Evolutionary conservation across 441 rosid genomes (phyloP), one percentile per base, ranked within the genome.

Genomic region (Gossypium laxum): DNA sequence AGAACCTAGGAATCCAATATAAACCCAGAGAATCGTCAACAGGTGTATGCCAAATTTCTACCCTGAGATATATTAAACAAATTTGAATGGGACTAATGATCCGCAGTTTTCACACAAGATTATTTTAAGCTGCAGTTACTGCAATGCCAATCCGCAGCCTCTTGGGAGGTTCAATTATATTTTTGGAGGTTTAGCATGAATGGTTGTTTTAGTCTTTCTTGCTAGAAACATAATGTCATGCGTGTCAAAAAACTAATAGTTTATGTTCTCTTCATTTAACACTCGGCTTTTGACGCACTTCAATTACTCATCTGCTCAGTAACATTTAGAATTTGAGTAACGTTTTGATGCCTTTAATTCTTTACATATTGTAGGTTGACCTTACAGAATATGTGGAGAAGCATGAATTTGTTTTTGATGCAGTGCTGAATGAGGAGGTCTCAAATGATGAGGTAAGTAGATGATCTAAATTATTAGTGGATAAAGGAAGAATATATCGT

Each of bases 391-490:
- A 94, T 50, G 70, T 89, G 76, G 99, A 92, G 81, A 94, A 80
- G 81, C 98, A 92, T 85, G 98, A 90, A 81, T 92, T 94, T 79
- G 86, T 88, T 73, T 94, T 92, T 79, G 97, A 92, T 85, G 97
- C 96, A 41, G 98, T 92, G 69, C 85, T 94, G 72, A 86, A 90
- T 80, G 97, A 90, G 80, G 91, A 94, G 81, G 99, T 94, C 79
- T 92, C 98, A 54, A 92, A 94, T 80, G 97, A 92, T 55, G 97
- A 94, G 85, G 98, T 92, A 62, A 84, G 88, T 71, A 22, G 61
- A 68, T 72, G 30, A 52, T 66, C 21, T 74, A 63, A 75, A 69
- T 59, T 32, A 54, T 41, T 41, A 30, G 47, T 41, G 50, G 55
- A 51, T 48, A 60, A 54, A 64, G 66, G 50, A 28, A 41, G 60